Conservation (phyloP, 164 flowering plant genomes). For the Annona cherimola region DNA sequence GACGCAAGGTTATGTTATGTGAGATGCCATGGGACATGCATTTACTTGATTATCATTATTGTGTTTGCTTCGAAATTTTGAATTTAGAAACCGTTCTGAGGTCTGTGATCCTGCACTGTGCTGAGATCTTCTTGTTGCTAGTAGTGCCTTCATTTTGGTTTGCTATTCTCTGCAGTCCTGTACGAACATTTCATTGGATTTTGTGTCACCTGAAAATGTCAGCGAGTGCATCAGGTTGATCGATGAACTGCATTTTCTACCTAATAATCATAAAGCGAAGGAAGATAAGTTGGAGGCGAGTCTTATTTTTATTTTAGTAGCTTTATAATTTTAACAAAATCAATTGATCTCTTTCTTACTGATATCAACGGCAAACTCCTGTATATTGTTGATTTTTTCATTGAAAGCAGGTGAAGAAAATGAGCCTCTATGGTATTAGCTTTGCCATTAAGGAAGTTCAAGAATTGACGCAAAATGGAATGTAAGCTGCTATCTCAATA, state of each 20-base stretch:
- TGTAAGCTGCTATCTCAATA: slow-evolving; percentile 13
- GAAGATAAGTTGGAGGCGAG: slow-evolving; percentile 47
- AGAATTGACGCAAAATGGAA: slow-evolving; percentile 15
- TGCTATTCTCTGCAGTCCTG: slow-evolving; percentile 43
- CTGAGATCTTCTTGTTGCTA: too few species aligned
- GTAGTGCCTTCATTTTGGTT: neutral
- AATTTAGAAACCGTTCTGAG: too few species aligned
- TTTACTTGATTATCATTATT: too few species aligned
- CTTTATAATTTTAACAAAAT: neutral
- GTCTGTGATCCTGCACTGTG: too few species aligned
- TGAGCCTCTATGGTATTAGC: slow-evolving; percentile 31
- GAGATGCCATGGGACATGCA: too few species aligned
- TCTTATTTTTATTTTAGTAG: neutral
- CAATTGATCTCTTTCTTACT: neutral
- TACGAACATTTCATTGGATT: slow-evolving; percentile 55
- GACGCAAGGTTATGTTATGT: too few species aligned
- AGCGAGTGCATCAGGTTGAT: slow-evolving; percentile 44
- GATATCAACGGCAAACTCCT: neutral
- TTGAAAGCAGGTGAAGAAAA: slow-evolving; percentile 37
- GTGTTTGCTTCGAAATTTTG: too few species aligned
- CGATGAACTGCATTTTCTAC: slow-evolving; percentile 57
- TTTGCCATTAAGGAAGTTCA: slow-evolving; percentile 36
- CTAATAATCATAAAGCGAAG: slow-evolving; percentile 49
- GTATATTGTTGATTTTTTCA: neutral
- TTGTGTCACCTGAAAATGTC: slow-evolving; percentile 74